Base-by-base conservation (phyloP, 2,329 filamentous ascomycete genomes). In the Intubia oerlemansii region DNA sequence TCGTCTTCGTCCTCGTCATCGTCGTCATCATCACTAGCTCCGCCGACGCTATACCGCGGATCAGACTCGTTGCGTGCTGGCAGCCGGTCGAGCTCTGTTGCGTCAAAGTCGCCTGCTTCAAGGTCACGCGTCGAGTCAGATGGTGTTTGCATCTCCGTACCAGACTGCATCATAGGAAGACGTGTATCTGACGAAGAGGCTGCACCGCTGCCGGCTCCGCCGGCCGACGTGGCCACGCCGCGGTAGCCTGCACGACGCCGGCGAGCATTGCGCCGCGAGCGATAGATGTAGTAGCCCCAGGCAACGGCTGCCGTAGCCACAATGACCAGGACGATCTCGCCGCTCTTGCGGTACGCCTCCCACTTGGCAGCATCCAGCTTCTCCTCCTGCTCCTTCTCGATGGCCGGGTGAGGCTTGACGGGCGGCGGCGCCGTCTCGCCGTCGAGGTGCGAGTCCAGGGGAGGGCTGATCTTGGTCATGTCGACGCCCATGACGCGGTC, bases 401-500 rank as follows among this genome's bases (percentile, higher is more conserved):
- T 21, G 19, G n/a, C 19, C 8, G 19, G 19, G n/a, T 21, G 19
- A 8, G 19, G 19, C 19, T 21, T 21, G 8, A 8, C 19, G 8
- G 19, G 8, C 8, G 8, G 8, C 19, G 19, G 19, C n/a, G 5
- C 69, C 70, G 2, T 76, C 48, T 90, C 79, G 32, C 84, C 84
- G 44, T 91, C 82, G 32, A 92, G 74, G 18, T 66, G 65, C 33
- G 73, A 82, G 48, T 91, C 77, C 1, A 72, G 65, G 0, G 82
- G 80, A 29, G 57, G 54, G 28, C 85, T 85, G 38, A 93, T 90
- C 43, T 66, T 75, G 41, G 68, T 76, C 39, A 95, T 90, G 45
- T 95, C 82, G 23, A 98, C 80, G 27, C 70, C 68, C 64, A 95
- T 81, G 53, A 98, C 92, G 23, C 88, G 77, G 50, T 98, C 85